Conservation (phyloP, 257 asterid genomes). For the Solanum stenotomum region DNA sequence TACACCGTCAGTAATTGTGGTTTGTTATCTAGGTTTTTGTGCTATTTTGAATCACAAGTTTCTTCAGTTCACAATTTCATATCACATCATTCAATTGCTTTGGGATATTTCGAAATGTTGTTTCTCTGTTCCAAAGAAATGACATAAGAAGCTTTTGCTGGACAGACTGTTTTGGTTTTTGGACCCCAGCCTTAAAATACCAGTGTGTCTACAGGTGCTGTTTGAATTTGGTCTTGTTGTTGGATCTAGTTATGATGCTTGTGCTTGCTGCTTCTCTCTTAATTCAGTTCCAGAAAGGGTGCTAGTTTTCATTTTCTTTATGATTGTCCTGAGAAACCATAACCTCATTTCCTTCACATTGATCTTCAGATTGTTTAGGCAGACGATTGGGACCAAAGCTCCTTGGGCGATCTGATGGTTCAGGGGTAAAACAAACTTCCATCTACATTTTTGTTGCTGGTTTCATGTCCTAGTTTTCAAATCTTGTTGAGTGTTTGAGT, state of each 20-base stretch:
- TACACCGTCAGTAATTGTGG: neutral
- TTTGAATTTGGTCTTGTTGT: neutral
- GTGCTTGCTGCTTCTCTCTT: neutral
- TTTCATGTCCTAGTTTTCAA: neutral
- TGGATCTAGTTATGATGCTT: neutral
- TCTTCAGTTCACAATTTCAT: neutral
- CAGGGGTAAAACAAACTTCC: slow-evolving; percentile 66
- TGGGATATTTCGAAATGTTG: neutral
- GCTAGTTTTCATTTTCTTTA: neutral
- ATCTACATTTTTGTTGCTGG: neutral
- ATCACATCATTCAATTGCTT: neutral
- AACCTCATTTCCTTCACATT: neutral
- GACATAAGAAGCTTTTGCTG: neutral
- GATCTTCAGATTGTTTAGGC: slow-evolving; percentile 84
- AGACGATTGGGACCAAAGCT: slow-evolving; percentile 94
- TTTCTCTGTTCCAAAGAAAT: neutral
- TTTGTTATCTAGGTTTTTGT: neutral
- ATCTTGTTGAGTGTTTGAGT: neutral
- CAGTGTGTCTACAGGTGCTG: neutral
- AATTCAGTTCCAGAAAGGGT: neutral
- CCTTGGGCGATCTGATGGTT: slow-evolving; percentile 84
- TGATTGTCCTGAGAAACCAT: neutral
- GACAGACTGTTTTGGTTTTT: neutral
- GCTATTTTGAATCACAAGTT: neutral
- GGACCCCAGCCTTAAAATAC: neutral